These are phyloP conservation scores for Ottelia alismoides DNA, from an alignment of 106 monocot genomes.

Conservation along the genomic window DNA sequence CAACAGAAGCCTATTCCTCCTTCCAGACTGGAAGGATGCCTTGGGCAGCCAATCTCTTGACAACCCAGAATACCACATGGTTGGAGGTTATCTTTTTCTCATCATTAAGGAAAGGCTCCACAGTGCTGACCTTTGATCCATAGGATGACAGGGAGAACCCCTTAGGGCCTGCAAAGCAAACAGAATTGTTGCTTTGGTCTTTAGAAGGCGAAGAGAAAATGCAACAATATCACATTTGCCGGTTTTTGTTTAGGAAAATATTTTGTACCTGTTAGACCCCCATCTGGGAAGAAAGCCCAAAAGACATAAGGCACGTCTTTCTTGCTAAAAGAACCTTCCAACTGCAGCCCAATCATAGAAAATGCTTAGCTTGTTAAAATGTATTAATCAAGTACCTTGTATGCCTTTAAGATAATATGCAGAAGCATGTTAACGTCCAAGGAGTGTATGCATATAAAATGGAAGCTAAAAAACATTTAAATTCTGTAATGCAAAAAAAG, in stretches of 20 bases:
- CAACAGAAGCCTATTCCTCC: too few species aligned
- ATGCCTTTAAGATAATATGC: too few species aligned
- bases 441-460: too few species aligned
- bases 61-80: slow-evolving; percentile 61
- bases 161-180: slow-evolving; percentile 81
- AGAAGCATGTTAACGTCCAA: too few species aligned
- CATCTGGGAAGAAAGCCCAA: slow-evolving; percentile 75
- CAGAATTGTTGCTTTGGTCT: too few species aligned
- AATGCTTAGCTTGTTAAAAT: too few species aligned
- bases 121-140: slow-evolving; percentile 26
- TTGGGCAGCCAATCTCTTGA: slow-evolving; percentile 73
- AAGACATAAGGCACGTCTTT: slow-evolving; percentile 46
- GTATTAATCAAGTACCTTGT: too few species aligned
- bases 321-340: slow-evolving; percentile 67
- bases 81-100: slow-evolving; percentile 49
- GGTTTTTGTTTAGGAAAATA: background rate
- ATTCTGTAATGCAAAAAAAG: too few species aligned
- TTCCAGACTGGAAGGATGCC: slow-evolving; percentile 75
- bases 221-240: too few species aligned
- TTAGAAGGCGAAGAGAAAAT: too few species aligned
- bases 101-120: slow-evolving; percentile 70
- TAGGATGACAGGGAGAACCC: slow-evolving; percentile 56
- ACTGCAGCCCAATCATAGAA: slow-evolving; percentile 12
- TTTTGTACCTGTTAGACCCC: slow-evolving; percentile 42
- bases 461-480: too few species aligned